A percentile compares a stretch with the other conserved stretches of the same genome.
Evolutionary conservation across 2,329 filamentous ascomycete species (phyloP).

Genomic region (Cercospora sesami): DNA sequence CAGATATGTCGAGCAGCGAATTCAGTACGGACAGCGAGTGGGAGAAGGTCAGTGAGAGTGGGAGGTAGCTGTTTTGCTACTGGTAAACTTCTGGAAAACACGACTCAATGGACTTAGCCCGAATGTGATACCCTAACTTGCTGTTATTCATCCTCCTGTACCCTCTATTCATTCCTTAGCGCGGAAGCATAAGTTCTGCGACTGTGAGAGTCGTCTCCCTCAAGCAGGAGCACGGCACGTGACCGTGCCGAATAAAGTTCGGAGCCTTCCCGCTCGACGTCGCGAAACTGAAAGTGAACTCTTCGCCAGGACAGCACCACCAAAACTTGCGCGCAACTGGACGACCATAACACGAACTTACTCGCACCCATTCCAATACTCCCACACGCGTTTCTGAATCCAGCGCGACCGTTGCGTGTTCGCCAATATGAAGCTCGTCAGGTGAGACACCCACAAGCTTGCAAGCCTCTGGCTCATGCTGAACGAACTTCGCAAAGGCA

Average conservation of each 20-base stretch:
- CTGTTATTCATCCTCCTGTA: not conserved
- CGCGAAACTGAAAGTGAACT: constrained; percentile 6
- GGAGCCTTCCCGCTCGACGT: constrained; percentile 1
- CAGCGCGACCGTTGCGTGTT: constrained; percentile 16
- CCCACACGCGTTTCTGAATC: not conserved
- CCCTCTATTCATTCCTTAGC: not conserved
- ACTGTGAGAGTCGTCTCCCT: not conserved
- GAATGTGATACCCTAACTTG: constrained; percentile 2
- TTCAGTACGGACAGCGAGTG: constrained; percentile 87
- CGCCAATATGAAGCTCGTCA: constrained; percentile 89
- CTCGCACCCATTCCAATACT: not conserved
- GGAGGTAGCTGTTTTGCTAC: constrained; percentile 47
- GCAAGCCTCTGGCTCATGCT: constrained; percentile 43
- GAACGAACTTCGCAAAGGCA: constrained; percentile 49
- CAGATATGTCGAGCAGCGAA: constrained; percentile 36
- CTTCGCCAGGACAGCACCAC: not conserved
- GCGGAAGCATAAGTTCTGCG: not conserved
- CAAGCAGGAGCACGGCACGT: not conserved
- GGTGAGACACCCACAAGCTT: constrained; percentile 59
- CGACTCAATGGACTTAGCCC: not conserved
- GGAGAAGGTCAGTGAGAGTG: constrained; percentile 83
- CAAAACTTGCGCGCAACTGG: not conserved
- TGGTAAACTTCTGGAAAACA: not conserved
- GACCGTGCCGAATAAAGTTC: not conserved
- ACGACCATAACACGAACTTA: not conserved